Evolutionary conservation across 2,329 filamentous ascomycete species (phyloP), one percentile per base, ranked within the genome.

Genomic region (Botrytis deweyae): DNA sequence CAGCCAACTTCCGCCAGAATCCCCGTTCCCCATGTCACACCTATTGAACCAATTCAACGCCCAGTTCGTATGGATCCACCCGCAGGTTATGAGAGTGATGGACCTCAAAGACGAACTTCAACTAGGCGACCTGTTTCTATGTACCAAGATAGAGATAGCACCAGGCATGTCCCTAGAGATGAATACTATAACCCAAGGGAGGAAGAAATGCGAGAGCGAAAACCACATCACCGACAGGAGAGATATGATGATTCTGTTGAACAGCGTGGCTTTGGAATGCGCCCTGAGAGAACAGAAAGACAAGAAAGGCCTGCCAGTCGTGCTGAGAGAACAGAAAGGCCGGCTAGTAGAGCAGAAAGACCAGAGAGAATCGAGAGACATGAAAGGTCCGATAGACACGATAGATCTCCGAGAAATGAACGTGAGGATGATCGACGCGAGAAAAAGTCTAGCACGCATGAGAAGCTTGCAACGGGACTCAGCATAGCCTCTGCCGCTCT

Each of bases 21-120:
- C 79, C 84, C 87, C 25, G 81, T 87, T 22, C 84, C 75, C 52
- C 75, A 74, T 44, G 72, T 76, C 59, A 49, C 74, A 18, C 74
- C 85, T 12, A 76, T 80, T 72, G 79, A 79, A 36, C 77, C 79
- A 20, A 65, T 78, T 61, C 74, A 76, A 38, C 76, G 79, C 63
- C 78, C 77, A 64, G 74, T 74, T n/a, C 73, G 77, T 14, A 74
- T 80, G 36, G 76, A 78, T 2, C 76, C 44, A 52, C 76, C 46
- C 9, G 67, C 75, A 33, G 69, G 74, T 40, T 77, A 77, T 52
- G 78, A 78, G 58, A 74, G 76, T 14, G 70, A 75, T 22, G 12
- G 78, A 82, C 40, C 84, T 76, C 79, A 14, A n/a, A 80, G 80
- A 44, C 83, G 81, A 49, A 36, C 61, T 74, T 81, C 83, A 4